phyloP scores from a whole-genome alignment of 192 early-diverging fungal genomes.

The Entomortierella beljakovae region DNA sequence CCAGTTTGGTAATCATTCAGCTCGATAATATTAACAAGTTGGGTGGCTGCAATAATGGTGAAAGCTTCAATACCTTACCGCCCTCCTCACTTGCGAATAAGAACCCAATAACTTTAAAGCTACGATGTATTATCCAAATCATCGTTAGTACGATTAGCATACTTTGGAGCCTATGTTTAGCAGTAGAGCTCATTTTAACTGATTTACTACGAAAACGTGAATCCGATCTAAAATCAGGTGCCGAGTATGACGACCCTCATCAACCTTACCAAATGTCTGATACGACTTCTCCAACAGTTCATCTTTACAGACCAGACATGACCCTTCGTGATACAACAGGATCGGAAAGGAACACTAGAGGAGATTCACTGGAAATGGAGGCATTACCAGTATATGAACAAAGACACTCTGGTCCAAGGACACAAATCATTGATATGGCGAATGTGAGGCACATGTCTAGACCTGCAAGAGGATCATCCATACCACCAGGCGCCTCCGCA shows the following conservation, averaged over 20 bases:
- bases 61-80: neutral
- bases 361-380: constrained; percentile 3
- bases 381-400: constrained; percentile 16
- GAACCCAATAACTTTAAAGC: neutral
- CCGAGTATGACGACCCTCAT: neutral
- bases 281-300: neutral
- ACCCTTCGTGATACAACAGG: neutral
- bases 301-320: constrained; percentile 16
- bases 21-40: neutral
- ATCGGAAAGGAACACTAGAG: neutral
- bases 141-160: neutral
- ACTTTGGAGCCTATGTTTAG: neutral
- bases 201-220: constrained; percentile 7
- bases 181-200: constrained; percentile 4
- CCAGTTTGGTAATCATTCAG: neutral
- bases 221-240: neutral
- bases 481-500: neutral
- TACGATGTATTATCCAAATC: constrained; percentile 18
- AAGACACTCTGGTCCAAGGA: constrained; percentile 10
- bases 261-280: neutral
- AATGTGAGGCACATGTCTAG: neutral
- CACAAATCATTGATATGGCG: constrained; percentile 20
- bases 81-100: neutral
- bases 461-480: neutral
- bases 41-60: constrained; percentile 3